Evolutionary conservation across 139 green algal genomes (phyloP), one percentile per base, ranked within the genome.

Genomic region (Parachlorella kessleri): DNA sequence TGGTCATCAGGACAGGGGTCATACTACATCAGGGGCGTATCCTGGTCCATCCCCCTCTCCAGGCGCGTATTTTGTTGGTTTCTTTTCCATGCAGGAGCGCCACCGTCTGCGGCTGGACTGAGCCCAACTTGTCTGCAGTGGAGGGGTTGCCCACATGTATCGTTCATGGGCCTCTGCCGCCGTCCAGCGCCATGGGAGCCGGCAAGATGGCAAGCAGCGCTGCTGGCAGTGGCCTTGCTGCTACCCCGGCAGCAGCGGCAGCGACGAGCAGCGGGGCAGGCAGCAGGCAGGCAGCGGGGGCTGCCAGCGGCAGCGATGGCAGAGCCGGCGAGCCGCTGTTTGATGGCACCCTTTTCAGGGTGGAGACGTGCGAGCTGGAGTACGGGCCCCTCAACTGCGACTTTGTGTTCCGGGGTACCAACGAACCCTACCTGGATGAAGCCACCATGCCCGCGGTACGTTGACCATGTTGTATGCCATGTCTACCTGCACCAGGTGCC

Each of bases 341-440:
- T 38, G 70, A 72, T 33, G 84, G 86, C 0, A 38, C 54, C 36
- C 38, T 94, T 55, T 68, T 85, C 23, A 81, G 90, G 6, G 73
- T 91, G 26, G 72, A 82, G n/a, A 87, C 81, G 36, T 94, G 90
- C 76, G 84, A 93, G 78, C 81, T 94, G 55, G 42, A 78, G 42
- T 94, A 94, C 75, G 90, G 90, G 30, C 89, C 87, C 7, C 78
- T 93, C 40, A 90, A 91, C 83, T 94, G 90, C 80, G 81, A 88
- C 36, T 88, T 94, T 74, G 55, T 85, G 67, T 91, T 70, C 72
- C 67, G 75, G 32, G 64, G 63, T 14, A 59, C 35, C 40, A 92
- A 92, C 37, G 54, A 75, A 74, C 87, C 73, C 4, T 71, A 76
- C 42, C 77, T 82, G 26, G 72, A 77, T 55, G 83, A 84, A 59